Evolutionary conservation across 768 basidiomycete species (phyloP), one percentile per base, ranked within the genome.

Genomic region (Coprinopsis strossmayeri): DNA sequence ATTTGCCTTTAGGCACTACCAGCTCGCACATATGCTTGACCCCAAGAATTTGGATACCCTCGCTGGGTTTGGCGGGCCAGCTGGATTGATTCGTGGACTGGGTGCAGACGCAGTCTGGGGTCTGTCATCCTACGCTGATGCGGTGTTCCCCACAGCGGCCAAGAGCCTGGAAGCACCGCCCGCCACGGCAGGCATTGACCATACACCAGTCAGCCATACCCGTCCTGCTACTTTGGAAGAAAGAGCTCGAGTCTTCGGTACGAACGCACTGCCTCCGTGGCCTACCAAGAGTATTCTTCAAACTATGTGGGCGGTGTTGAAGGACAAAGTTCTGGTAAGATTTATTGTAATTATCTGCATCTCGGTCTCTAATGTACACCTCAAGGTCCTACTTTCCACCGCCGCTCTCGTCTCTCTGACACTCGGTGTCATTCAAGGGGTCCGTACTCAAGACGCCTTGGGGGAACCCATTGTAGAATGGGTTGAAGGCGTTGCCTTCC

Each of bases 321-420:
- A 91, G 64, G 92, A 95, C 67, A 94, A 91, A 69, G 89, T 94
- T 55, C 68, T 94, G 64, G 87, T 90, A 57, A n/a, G n/a, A n/a
- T 59, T 82, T 76, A 30, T 28, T 21, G 5, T 20, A 34, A 12
- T 47, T 30, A 53, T 15, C 48, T 55, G 38, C 32, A 28, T 39
- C 25, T 39, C 37, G 24, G 26, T 35, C 17, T 21, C 11, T 46
- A 23, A 23, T 27, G 34, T 45, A 44, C 46, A 21, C 35, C 42
- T 40, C 12, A 60, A 94, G 90, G 78, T 98, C 52, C 63, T 99
- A 42, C 77, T 98, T 32, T 91, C 88, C 15, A 79, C 98, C 59
- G 91, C 95, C 40, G 96, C 96, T 2, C 79, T 90, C 32, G 77
- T 99, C 34, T 96, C 96, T 13, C 73, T 99, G 38, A 92, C 92